Percentiles rank a stretch among this genome's conserved stretches.
phyloP scores from a whole-genome alignment of 169 alveolate genomes.

The Eimeria necatrix region DNA sequence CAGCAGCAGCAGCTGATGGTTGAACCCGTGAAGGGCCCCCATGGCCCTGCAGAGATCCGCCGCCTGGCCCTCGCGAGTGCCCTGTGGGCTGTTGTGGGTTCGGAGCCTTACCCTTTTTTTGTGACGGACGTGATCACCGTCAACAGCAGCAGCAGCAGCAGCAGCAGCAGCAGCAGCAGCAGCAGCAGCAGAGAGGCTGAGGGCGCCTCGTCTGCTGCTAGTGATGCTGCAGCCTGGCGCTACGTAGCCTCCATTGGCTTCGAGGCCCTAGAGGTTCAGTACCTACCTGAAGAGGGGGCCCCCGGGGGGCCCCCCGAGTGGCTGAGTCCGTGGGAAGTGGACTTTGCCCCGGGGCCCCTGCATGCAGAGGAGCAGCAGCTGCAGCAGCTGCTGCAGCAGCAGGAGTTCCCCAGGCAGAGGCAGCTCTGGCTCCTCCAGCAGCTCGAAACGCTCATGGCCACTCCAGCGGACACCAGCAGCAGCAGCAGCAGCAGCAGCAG shows the following conservation, averaged over 20 bases:
- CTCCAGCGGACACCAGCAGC: neutral
- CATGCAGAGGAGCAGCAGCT: neutral
- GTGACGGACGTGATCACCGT: neutral
- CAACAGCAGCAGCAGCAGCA: conserved; percentile 36
- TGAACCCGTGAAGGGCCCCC: neutral
- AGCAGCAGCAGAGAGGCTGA: neutral
- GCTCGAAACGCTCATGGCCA: conserved; percentile 17
- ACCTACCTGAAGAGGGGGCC: neutral
- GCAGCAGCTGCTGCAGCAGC: conserved; percentile 67
- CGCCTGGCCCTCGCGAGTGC: conserved; percentile 10
- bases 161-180: conserved; percentile 29
- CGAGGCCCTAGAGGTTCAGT: neutral
- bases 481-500: conserved; percentile 46
- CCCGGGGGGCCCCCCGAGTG: conserved; percentile 3
- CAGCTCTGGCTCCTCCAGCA: conserved; percentile 43
- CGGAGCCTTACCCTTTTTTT: neutral
- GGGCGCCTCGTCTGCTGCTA: neutral
- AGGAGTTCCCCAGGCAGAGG: conserved; percentile 57
- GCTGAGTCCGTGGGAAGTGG: conserved; percentile 74
- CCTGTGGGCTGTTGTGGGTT: neutral
- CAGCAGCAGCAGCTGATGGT: conserved; percentile 1
- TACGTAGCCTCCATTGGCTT: conserved; percentile 9
- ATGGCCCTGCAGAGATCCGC: neutral
- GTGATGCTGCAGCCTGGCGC: conserved; percentile 36
- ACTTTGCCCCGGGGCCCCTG: conserved; percentile 24